These are phyloP conservation scores for Neurospora sp. DNA, from an alignment of 495 filamentous ascomycete species.

Conservation along the genomic window DNA sequence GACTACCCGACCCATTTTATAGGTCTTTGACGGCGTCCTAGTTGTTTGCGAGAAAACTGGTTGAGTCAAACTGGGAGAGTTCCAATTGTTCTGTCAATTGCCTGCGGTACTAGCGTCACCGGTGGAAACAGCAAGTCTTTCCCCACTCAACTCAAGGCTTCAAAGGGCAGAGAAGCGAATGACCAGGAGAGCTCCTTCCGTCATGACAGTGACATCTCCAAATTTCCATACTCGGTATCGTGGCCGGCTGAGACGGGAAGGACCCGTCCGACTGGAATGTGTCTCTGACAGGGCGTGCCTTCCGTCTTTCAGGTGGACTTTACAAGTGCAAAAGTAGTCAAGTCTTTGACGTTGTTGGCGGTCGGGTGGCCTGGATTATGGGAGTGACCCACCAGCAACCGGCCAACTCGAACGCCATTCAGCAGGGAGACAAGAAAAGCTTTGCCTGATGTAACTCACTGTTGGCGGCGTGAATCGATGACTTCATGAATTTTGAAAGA, in stretches of 20 bases:
- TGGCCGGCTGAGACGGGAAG: too few relatives aligned
- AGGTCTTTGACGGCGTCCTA: neutral
- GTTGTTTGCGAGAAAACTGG: neutral
- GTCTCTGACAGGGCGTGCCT: neutral
- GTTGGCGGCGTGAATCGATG: too few relatives aligned
- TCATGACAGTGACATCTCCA: neutral
- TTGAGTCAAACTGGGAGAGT: neutral
- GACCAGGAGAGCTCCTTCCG: neutral
- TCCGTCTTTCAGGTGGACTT: neutral
- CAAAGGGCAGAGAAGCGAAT: neutral
- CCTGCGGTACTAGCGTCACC: neutral
- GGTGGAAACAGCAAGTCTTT: neutral
- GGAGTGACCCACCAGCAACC: neutral
- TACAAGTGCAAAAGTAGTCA: neutral
- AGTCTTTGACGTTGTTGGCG: neutral
- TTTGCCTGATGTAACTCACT: too few relatives aligned
- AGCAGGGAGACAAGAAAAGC: neutral
- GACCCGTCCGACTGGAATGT: too few relatives aligned
- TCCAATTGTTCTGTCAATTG: neutral
- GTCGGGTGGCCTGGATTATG: neutral
- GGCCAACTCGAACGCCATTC: neutral
- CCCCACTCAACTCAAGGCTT: neutral
- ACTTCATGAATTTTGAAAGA: too few relatives aligned
- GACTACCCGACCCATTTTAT: neutral
- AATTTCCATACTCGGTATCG: neutral